Evolutionary conservation across 2,329 filamentous ascomycete species (phyloP), one percentile per base, ranked within the genome.

Genomic region (Mycosphaerella arachidis): DNA sequence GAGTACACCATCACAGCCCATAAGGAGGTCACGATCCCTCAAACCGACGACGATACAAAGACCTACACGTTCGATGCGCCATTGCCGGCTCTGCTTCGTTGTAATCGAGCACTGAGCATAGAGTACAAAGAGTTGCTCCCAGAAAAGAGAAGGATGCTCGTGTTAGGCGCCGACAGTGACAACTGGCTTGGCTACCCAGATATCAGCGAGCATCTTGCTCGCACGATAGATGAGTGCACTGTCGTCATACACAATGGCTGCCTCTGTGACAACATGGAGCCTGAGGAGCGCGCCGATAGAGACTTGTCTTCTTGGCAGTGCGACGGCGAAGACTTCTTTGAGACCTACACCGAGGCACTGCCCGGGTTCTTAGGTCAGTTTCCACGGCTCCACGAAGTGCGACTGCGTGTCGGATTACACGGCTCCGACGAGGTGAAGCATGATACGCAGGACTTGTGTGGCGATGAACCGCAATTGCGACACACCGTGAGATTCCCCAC

Each of bases 111-210:
- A 24, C 6, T 56, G 9, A 48, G 27, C 1, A 18, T 7, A n/a
- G 53, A 56, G 12, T 56, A 56, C 43, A 16, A n/a, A 3, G 53
- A 56, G 27, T 29, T 4, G 13, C 40, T 56, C 43, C 53, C 53
- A 33, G n/a, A 20, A 5, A 30, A n/a, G 16, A 16, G 53, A 20
- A 56, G 18, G 24, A 24, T 48, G 37, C 27, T 33, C 40, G 43
- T 56, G 12, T 10, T 33, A 18, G 53, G 53, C 24, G 53, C 40
- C 29, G n/a, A 56, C 29, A 48, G 53, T 27, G 27, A 43, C n/a
- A 31, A 48, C 24, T 56, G 53, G 53, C 27, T n/a, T 43, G 53
- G 53, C 27, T 56, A 56, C 24, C 53, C 53, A 30, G 27, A 48
- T n/a, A 30, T 56, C 27, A 9, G 18, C 16, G 24, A 27, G n/a